Conservation (phyloP, 1,284 basidiomycete species). For the Ceratobasidium sp. region DNA sequence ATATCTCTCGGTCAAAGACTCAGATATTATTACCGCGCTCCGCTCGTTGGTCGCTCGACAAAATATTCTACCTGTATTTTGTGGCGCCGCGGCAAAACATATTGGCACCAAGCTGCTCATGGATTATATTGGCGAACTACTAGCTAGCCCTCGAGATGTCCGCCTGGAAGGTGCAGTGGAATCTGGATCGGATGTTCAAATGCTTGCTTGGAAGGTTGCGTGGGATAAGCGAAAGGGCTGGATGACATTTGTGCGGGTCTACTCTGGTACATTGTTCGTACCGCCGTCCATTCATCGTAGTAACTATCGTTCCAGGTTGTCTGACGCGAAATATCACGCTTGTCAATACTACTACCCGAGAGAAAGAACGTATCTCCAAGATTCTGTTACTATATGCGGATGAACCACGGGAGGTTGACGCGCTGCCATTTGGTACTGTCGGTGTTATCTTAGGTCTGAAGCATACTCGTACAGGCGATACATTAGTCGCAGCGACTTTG, state of each 20-base stretch:
- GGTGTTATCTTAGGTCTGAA: slow-evolving; percentile 87
- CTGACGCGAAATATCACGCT: slow-evolving; percentile 74
- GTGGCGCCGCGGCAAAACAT: slow-evolving; percentile 84
- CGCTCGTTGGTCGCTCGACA: slow-evolving; percentile 76
- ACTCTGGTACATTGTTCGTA: slow-evolving; percentile 72
- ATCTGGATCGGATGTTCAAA: slow-evolving; percentile 59
- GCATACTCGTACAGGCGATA: slow-evolving; percentile 90
- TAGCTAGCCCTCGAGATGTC: slow-evolving; percentile 83
- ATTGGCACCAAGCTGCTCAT: slow-evolving; percentile 85
- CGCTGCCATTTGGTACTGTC: slow-evolving; percentile 83
- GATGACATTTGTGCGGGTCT: slow-evolving; percentile 92
- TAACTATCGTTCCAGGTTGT: slow-evolving; percentile 65
- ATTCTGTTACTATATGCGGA: slow-evolving; percentile 86
- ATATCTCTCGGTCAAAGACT: slow-evolving; percentile 70
- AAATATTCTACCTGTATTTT: slow-evolving; percentile 81
- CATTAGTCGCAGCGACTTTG: slow-evolving; percentile 67
- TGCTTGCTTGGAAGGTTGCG: slow-evolving; percentile 89
- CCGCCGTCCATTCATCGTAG: too few relatives aligned
- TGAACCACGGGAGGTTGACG: slow-evolving; percentile 82
- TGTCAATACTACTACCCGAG: slow-evolving; percentile 76
- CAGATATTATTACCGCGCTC: slow-evolving; percentile 71
- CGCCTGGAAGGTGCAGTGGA: slow-evolving; percentile 54
- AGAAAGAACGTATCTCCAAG: slow-evolving; percentile 80
- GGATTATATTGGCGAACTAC: slow-evolving; percentile 82
- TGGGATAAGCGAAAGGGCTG: slow-evolving; percentile 88